Evolutionary conservation across 116 monocot genomes (phyloP).

Genomic region (Papilionanthe hybrid): DNA sequence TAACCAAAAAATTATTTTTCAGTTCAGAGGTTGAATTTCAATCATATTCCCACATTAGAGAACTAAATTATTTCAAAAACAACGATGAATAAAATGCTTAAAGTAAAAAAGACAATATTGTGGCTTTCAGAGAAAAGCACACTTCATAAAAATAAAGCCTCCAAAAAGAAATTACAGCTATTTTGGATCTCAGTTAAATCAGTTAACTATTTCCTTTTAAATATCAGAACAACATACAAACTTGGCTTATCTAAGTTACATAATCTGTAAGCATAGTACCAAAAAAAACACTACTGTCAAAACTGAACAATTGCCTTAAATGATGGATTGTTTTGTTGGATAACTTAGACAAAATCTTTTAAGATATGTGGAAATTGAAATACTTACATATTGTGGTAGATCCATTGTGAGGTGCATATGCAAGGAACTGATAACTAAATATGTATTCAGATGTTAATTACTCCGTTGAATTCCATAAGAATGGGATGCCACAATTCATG

Average conservation of each 20-base stretch:
- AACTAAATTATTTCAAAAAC: background rate
- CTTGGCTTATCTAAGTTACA: background rate
- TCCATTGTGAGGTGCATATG: too few species aligned
- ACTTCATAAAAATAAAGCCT: background rate
- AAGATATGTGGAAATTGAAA: background rate
- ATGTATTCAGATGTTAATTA: too few species aligned
- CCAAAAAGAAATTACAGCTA: background rate
- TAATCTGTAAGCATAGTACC: background rate
- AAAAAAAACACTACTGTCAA: background rate
- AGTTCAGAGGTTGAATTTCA: background rate
- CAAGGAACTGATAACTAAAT: too few species aligned
- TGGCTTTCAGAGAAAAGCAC: background rate
- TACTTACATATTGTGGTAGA: background rate
- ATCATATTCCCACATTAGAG: background rate
- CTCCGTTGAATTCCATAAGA: too few species aligned
- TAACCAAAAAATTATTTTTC: constrained; percentile 8
- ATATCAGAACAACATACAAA: background rate
- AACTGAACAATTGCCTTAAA: background rate
- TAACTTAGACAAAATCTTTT: background rate
- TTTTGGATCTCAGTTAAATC: background rate
- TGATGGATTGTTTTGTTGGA: background rate
- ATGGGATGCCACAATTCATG: too few species aligned
- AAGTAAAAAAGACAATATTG: background rate
- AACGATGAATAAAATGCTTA: background rate
- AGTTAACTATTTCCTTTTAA: background rate